Percentiles rank a stretch among this genome's conserved stretches.
Evolutionary conservation across 129 eudicot species (phyloP).

Genomic region (Ambrosia trifida): DNA sequence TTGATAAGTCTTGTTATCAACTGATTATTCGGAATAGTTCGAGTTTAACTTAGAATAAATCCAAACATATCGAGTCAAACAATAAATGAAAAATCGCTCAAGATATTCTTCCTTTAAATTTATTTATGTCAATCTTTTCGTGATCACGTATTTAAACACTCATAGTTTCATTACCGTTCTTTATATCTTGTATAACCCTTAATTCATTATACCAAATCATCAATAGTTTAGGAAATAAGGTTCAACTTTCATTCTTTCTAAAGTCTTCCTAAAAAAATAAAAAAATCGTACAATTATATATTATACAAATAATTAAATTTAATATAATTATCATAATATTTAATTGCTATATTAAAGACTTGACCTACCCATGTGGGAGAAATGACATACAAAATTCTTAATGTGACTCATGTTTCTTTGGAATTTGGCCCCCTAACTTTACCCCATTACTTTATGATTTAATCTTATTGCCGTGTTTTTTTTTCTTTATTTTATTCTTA

Average conservation of each 20-base stretch:
- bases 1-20: too few species aligned
- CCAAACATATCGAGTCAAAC: too few species aligned
- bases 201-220: background rate
- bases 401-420: constrained; percentile 15
- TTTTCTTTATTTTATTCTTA: background rate
- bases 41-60: too few species aligned
- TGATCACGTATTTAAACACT: background rate
- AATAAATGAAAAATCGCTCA: too few species aligned
- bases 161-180: background rate
- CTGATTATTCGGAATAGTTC: too few species aligned
- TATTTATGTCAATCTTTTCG: background rate
- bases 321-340: background rate
- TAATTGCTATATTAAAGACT: background rate
- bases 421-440: constrained; percentile 9
- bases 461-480: background rate
- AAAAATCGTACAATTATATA: background rate
- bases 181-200: background rate
- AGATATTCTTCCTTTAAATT: too few species aligned
- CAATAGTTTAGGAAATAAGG: background rate
- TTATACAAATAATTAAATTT: background rate
- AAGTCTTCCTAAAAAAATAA: background rate
- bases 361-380: constrained; percentile 20
- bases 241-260: background rate
- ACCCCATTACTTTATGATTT: background rate
- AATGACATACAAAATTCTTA: background rate